Evolutionary conservation across 495 filamentous ascomycete species (phyloP).

Genomic region (Pseudotulostoma volvatum): DNA sequence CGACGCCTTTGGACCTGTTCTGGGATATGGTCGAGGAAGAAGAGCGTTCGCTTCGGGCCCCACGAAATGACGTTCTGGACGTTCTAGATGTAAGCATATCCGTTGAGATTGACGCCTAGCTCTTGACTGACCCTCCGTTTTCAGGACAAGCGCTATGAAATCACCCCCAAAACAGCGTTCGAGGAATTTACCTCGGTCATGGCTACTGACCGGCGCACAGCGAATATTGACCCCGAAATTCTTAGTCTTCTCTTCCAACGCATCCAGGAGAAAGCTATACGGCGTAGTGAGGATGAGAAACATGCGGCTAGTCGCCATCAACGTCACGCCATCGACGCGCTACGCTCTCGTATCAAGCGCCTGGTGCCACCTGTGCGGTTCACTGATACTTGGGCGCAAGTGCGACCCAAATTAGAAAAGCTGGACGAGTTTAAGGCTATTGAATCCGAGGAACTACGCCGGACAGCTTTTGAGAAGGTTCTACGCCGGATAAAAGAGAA

Average conservation of each 20-base stretch:
- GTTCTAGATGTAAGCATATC: slow-evolving; percentile 61
- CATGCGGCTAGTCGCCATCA: slow-evolving; percentile 70
- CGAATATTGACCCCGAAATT: slow-evolving; percentile 62
- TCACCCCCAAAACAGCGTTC: slow-evolving; percentile 69
- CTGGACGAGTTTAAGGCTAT: slow-evolving; percentile 70
- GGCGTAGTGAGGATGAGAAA: slow-evolving; percentile 70
- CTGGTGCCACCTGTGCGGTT: slow-evolving; percentile 69
- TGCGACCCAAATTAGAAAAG: slow-evolving; percentile 60
- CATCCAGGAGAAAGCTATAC: slow-evolving; percentile 63
- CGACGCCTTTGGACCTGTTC: slow-evolving; percentile 83
- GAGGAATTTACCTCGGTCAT: slow-evolving; percentile 70
- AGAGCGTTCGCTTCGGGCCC: slow-evolving; percentile 62
- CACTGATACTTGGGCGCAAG: slow-evolving; percentile 71
- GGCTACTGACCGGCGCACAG: slow-evolving; percentile 68
- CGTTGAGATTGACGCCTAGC: neutral
- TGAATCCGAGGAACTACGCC: slow-evolving; percentile 63
- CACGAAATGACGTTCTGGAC: slow-evolving; percentile 73
- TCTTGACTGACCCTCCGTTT: slow-evolving; percentile 1
- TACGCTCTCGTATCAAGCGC: slow-evolving; percentile 79
- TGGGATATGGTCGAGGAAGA: slow-evolving; percentile 96
- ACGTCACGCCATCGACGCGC: slow-evolving; percentile 65
- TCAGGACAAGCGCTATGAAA: slow-evolving; percentile 80
- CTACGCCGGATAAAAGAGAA: slow-evolving; percentile 80
- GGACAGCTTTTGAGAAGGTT: slow-evolving; percentile 80
- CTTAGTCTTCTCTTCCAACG: slow-evolving; percentile 67